A percentile compares a stretch with the other conserved stretches of the same genome.
Conservation (phyloP, 2,329 filamentous ascomycete genomes). For the Beauveria sp. region DNA sequence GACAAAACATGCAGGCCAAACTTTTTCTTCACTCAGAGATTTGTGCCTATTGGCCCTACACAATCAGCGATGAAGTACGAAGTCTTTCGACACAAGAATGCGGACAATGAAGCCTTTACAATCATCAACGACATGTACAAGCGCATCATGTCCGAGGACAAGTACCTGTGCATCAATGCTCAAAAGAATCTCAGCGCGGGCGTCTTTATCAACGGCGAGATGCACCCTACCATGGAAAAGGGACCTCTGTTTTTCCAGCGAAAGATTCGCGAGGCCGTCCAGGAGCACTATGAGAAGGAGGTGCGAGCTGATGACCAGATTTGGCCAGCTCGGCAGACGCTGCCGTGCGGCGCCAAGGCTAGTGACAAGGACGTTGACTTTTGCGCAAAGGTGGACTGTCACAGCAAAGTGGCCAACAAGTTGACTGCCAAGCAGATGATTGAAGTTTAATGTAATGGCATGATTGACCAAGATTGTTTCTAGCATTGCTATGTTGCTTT, state of each 20-base stretch:
- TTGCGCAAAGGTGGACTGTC: constrained; percentile 28
- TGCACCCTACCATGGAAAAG: constrained; percentile 55
- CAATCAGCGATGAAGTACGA: constrained; percentile 53
- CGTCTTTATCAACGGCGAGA: constrained; percentile 54
- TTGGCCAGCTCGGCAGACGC: constrained; percentile 39
- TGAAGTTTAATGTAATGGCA: constrained; percentile 14
- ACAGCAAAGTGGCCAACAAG: constrained; percentile 15
- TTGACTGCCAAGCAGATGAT: constrained; percentile 16
- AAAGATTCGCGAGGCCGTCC: constrained; percentile 38
- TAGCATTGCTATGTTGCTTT: background rate
- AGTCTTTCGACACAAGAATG: constrained; percentile 53
- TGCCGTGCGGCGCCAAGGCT: constrained; percentile 20
- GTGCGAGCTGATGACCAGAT: constrained; percentile 37
- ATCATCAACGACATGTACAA: constrained; percentile 53
- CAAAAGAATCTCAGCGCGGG: constrained; percentile 55
- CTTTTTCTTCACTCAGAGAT: constrained; percentile 58
- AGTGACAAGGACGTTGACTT: constrained; percentile 24
- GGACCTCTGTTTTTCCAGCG: constrained; percentile 51
- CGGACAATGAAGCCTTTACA: constrained; percentile 50
- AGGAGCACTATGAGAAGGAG: constrained; percentile 39
- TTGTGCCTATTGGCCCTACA: constrained; percentile 45
- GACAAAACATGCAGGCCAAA: constrained; percentile 34
- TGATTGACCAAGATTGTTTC: background rate
- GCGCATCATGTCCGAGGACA: constrained; percentile 58
- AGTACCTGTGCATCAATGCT: constrained; percentile 49